phyloP scores from a whole-genome alignment of 805 yeast species.

The Metschnikowia peoriensis region DNA sequence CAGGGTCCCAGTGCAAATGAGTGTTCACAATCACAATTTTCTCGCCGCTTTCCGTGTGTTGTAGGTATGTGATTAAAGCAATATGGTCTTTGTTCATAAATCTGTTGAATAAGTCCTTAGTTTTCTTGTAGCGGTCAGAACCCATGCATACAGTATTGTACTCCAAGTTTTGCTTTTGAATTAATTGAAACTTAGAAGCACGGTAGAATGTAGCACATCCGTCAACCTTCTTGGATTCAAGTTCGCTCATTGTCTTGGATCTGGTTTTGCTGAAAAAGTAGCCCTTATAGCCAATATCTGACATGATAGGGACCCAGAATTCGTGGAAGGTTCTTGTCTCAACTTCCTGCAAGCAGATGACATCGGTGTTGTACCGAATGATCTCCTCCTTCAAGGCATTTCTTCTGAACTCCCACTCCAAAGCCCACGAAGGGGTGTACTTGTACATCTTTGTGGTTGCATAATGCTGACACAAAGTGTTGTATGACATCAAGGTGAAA shows the following conservation, averaged over 20 bases:
- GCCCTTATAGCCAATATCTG: constrained; percentile 74
- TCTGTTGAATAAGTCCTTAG: constrained; percentile 92
- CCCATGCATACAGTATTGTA: constrained; percentile 79
- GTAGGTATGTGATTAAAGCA: constrained; percentile 74
- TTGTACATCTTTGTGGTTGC: constrained; percentile 91
- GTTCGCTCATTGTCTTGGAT: constrained; percentile 82
- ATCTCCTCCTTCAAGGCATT: constrained; percentile 74
- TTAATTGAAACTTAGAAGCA: constrained; percentile 61
- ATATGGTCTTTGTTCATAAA: constrained; percentile 95
- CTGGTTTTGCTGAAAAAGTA: constrained; percentile 84
- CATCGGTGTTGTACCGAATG: constrained; percentile 61
- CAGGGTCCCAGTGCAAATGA: constrained; percentile 98
- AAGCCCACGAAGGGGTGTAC: constrained; percentile 97
- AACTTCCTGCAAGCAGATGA: constrained; percentile 93
- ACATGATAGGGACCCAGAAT: constrained; percentile 76
- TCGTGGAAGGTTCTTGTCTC: constrained; percentile 85
- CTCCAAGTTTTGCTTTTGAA: constrained; percentile 74
- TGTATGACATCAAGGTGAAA: constrained; percentile 82
- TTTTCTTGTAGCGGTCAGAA: constrained; percentile 82
- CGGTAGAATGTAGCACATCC: constrained; percentile 96
- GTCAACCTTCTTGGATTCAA: constrained; percentile 86
- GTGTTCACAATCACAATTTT: constrained; percentile 78
- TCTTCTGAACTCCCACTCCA: constrained; percentile 88
- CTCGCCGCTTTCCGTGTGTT: constrained; percentile 70
- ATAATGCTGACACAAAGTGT: constrained; percentile 92